Conservation (phyloP, 768 basidiomycete genomes). For the Rickenella mellea region DNA sequence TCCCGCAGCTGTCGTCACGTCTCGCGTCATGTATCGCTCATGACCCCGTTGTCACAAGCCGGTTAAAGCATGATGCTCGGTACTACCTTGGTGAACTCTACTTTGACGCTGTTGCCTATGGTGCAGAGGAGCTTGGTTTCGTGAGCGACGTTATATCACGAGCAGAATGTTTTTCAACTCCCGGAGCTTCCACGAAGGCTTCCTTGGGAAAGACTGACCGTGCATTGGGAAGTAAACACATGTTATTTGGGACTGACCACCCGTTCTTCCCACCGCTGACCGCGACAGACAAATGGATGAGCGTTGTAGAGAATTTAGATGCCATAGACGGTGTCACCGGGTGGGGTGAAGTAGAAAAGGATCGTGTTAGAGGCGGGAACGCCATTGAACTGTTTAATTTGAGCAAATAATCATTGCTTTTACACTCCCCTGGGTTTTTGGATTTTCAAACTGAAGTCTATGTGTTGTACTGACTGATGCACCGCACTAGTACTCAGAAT, state of each 20-base stretch:
- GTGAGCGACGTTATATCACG: conserved; percentile 63
- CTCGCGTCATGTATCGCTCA: conserved; percentile 80
- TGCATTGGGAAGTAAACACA: conserved; percentile 42
- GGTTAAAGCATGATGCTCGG: conserved; percentile 73
- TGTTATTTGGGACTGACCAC: conserved; percentile 83
- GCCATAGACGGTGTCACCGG: conserved; percentile 62
- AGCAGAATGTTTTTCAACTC: conserved; percentile 32
- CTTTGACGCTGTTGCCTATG: conserved; percentile 85
- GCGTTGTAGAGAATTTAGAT: conserved; percentile 77
- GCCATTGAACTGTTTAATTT: conserved; percentile 64
- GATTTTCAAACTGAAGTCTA: conserved; percentile 96
- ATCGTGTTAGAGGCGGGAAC: conserved; percentile 61
- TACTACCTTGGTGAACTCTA: conserved; percentile 76
- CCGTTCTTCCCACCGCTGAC: conserved; percentile 84
- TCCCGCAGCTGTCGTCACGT: conserved; percentile 77
- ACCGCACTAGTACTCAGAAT: conserved; percentile 87
- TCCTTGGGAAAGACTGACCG: conserved; percentile 21
- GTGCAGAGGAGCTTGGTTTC: conserved; percentile 75
- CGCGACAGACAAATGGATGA: conserved; percentile 65
- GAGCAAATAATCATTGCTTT: conserved; percentile 4
- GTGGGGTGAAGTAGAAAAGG: conserved; percentile 51
- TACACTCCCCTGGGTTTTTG: conserved; percentile 43
- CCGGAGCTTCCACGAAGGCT: conserved; percentile 1
- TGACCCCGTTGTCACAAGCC: conserved; percentile 67
- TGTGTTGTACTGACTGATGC: conserved; percentile 86